A percentile compares a stretch with the other conserved stretches of the same genome.
Conservation (phyloP, 805 yeast species). For the Blastobotrys americana region DNA sequence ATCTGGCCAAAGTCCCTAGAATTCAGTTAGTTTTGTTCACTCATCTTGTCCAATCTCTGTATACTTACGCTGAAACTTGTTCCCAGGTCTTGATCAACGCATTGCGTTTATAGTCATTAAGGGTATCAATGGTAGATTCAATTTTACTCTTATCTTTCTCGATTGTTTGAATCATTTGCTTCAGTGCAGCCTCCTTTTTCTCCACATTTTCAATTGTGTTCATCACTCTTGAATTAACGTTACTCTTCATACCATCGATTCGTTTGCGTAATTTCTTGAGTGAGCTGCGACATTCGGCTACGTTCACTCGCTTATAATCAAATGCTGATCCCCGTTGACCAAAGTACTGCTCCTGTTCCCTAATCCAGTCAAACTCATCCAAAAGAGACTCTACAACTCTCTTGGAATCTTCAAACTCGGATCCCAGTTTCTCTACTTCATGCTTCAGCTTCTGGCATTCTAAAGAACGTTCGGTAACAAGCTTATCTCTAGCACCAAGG, state of each 20-base stretch:
- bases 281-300: constrained; percentile 55
- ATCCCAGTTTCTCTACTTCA: constrained; percentile 23
- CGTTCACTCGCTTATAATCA: constrained; percentile 33
- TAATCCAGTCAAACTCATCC: constrained; percentile 62
- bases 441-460: constrained; percentile 26
- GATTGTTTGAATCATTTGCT: constrained; percentile 74
- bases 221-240: constrained; percentile 81
- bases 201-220: constrained; percentile 87
- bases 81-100: constrained; percentile 79
- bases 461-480: constrained; percentile 23
- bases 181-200: constrained; percentile 71
- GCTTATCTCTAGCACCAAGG: constrained; percentile 20
- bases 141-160: constrained; percentile 86
- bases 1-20: constrained; percentile 74
- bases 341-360: constrained; percentile 46
- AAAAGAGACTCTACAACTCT: constrained; percentile 40
- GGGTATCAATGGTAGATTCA: constrained; percentile 73
- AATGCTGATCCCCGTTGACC: constrained; percentile 30
- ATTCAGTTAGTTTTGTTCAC: constrained; percentile 1
- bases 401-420: constrained; percentile 13
- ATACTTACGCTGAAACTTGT: constrained; percentile 53
- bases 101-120: constrained; percentile 78
- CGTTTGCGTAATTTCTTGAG: constrained; percentile 49
- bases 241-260: constrained; percentile 64
- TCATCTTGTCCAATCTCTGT: background rate